phyloP scores from a whole-genome alignment of 306 rosid species.

The Arachis stenosperma region DNA sequence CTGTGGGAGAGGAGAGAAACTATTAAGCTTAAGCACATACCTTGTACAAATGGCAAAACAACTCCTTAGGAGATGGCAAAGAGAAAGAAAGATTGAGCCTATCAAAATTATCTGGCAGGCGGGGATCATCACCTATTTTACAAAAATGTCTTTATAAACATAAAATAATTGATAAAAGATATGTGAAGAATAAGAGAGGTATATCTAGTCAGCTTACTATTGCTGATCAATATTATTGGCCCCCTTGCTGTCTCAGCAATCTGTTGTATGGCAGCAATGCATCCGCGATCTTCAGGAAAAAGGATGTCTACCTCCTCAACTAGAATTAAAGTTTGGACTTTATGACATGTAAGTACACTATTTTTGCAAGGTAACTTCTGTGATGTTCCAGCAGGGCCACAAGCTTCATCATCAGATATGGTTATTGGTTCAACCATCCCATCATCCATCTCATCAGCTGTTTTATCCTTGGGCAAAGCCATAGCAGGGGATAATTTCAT shows the following conservation, averaged over 20 bases:
- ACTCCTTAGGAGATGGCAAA: constrained; percentile 66
- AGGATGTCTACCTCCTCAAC: constrained; percentile 90
- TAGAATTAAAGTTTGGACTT: constrained; percentile 66
- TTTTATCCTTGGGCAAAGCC: constrained; percentile 40
- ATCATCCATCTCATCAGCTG: constrained; percentile 46
- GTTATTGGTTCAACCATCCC: constrained; percentile 56
- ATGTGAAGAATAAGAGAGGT: constrained; percentile 20
- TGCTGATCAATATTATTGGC: constrained; percentile 92
- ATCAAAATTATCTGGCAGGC: constrained; percentile 69
- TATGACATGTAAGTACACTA: constrained; percentile 36
- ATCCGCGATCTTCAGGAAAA: constrained; percentile 90
- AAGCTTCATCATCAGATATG: constrained; percentile 62
- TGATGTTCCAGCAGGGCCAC: constrained; percentile 40
- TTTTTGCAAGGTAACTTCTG: constrained; percentile 43
- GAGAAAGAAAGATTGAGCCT: constrained; percentile 58
- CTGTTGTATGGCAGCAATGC: constrained; percentile 79
- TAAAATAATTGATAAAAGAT: constrained; percentile 35
- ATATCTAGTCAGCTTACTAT: constrained; percentile 68
- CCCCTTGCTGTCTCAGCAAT: constrained; percentile 84
- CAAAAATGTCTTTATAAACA: constrained; percentile 41
- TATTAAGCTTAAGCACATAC: constrained; percentile 53
- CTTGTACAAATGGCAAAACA: constrained; percentile 68
- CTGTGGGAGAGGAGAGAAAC: constrained; percentile 27
- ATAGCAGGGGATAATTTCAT: constrained; percentile 38
- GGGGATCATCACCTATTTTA: constrained; percentile 71